Percentiles rank a stretch among this genome's conserved stretches.
phyloP scores from a whole-genome alignment of 805 yeast species.

The Kuraishia molischiana region DNA sequence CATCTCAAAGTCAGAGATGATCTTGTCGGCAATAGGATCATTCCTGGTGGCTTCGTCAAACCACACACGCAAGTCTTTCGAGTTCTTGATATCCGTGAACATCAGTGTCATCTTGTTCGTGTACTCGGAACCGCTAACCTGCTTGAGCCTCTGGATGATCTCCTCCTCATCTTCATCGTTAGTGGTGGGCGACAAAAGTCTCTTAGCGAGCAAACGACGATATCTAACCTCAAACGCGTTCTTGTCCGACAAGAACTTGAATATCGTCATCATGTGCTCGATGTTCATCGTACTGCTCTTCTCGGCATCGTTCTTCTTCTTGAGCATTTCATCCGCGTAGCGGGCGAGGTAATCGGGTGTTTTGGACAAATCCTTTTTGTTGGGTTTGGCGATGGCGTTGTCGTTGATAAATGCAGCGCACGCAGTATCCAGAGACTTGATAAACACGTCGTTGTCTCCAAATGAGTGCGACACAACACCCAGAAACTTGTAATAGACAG shows the following conservation, averaged over 20 bases:
- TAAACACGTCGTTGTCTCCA: slow-evolving; percentile 65
- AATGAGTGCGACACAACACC: slow-evolving; percentile 59
- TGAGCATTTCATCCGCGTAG: slow-evolving; percentile 77
- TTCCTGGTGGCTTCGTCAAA: slow-evolving; percentile 40
- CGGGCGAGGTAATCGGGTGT: slow-evolving; percentile 90
- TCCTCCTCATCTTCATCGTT: slow-evolving; percentile 80
- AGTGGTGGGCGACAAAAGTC: slow-evolving; percentile 81
- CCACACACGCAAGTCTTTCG: slow-evolving; percentile 59
- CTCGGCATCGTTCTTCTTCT: slow-evolving; percentile 46
- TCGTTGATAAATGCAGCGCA: slow-evolving; percentile 77
- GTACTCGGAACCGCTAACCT: slow-evolving; percentile 85
- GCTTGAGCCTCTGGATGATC: slow-evolving; percentile 77
- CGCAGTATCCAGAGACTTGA: slow-evolving; percentile 82
- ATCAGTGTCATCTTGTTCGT: slow-evolving; percentile 90
- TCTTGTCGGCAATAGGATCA: slow-evolving; percentile 17
- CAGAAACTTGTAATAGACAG: slow-evolving; percentile 59
- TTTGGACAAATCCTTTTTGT: slow-evolving; percentile 49
- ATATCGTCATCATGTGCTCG: slow-evolving; percentile 78
- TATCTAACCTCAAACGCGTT: slow-evolving; percentile 93
- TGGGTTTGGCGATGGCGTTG: slow-evolving; percentile 70
- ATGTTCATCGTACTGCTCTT: slow-evolving; percentile 63
- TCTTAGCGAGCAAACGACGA: slow-evolving; percentile 78
- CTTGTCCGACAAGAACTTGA: slow-evolving; percentile 84
- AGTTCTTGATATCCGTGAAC: slow-evolving; percentile 89
- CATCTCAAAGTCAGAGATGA: slow-evolving; percentile 51